These are phyloP conservation scores for Acanthamoeba lenticulata DNA, from an alignment of 208 protist species.

Conservation along the genomic window DNA sequence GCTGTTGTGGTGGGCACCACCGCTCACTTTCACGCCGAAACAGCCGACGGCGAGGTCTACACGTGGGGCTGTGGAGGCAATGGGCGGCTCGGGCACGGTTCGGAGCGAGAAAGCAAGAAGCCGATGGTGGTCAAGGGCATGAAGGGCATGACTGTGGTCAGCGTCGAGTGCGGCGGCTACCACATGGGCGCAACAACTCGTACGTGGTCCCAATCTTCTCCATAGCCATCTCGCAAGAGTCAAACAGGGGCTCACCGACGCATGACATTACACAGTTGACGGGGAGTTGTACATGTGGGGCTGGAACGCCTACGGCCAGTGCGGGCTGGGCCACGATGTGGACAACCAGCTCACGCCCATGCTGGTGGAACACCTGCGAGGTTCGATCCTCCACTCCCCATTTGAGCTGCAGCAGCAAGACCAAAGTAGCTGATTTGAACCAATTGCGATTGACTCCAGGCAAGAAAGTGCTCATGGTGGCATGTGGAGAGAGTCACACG, in stretches of 20 bases:
- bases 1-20: background rate
- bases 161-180: constrained; percentile 35
- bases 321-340: background rate
- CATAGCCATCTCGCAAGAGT: background rate
- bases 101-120: constrained; percentile 16
- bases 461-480: constrained; percentile 37
- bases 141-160: background rate
- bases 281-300: constrained; percentile 56
- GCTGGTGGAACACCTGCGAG: background rate
- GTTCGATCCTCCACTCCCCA: background rate
- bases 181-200: constrained; percentile 5
- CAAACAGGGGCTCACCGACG: background rate
- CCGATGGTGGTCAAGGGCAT: constrained; percentile 1
- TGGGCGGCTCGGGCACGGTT: constrained; percentile 26
- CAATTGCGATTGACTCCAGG: no score
- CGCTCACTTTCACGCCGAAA: background rate
- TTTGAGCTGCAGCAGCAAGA: background rate
- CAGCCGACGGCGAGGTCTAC: background rate
- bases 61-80: constrained; percentile 60
- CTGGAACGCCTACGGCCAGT: constrained; percentile 51
- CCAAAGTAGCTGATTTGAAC: no score
- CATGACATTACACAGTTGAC: background rate
- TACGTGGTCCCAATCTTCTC: background rate
- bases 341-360: constrained; percentile 36
- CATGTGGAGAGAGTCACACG: constrained; percentile 41